Base-by-base conservation (phyloP, 768 basidiomycete genomes). In the Galerina sulciceps region DNA sequence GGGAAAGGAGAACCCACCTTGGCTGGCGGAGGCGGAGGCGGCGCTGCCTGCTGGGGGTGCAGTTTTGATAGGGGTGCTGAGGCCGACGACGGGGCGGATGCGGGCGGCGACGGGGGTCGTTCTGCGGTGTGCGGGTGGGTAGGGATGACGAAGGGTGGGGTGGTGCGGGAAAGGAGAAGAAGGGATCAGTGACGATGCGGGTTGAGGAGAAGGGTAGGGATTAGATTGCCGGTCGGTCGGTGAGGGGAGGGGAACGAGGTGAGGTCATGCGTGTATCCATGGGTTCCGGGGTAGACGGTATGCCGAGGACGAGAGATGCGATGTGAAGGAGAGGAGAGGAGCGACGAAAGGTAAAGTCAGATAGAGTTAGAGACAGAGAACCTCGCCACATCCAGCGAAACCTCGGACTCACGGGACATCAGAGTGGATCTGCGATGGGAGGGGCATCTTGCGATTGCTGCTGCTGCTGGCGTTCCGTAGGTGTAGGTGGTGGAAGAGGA, bases 391-490 rank as follows among this genome's bases (percentile, higher is more conserved):
- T 53, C n/a, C n/a, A n/a, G n/a, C n/a, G n/a, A n/a, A n/a, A n/a
- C n/a, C n/a, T n/a, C n/a, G n/a, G 42, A 65, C 69, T 61, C 57
- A 71, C 69, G 69, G 65, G 20, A 67, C 47, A 43, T 69, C 65
- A 48, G 69, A 64, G 43, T 72, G 68, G 31, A 69, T 58, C 46
- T 72, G 68, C 13, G 65, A 67, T 10, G 74, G 73, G 22, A 76
- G 65, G 55, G 76, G 73, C 73, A 75, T 76, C 52, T 65, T 67
- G 56, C 18, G 35, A 50, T 34, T 45, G 31, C 56, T 56, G 51
- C 43, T 55, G 77, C 74, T 60, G 49, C 43, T 31, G 53, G 47
- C 44, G 44, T 15, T 53, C 14, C 37, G 49, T 31, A 61, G 45
- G 36, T 51, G 41, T 10, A 6, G 15, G 47, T 41, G 50, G 44